These are phyloP conservation scores for Haematococcus lacustris DNA, from an alignment of 139 green algal species.

Conservation along the genomic window DNA sequence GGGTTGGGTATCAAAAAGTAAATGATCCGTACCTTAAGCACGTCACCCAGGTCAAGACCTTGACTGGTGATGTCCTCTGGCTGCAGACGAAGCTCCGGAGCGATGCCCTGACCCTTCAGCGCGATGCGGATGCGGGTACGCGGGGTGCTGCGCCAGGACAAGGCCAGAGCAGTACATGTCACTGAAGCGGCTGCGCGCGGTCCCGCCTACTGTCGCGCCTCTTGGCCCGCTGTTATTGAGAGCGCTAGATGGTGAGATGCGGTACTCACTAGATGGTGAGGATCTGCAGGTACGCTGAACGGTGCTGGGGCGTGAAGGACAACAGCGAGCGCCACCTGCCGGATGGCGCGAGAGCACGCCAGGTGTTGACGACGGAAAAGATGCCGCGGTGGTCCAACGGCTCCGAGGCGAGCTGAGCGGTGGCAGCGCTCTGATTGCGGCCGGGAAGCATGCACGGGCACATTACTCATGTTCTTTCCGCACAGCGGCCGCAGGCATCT, in stretches of 20 bases:
- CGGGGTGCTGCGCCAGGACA: constrained; percentile 17
- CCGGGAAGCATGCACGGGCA: background rate
- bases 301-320: constrained; percentile 32
- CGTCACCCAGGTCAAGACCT: constrained; percentile 51
- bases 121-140: constrained; percentile 33
- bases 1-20: too few relatives aligned
- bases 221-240: too few relatives aligned
- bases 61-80: constrained; percentile 16
- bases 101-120: constrained; percentile 47
- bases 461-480: too few relatives aligned
- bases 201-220: too few relatives aligned
- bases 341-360: constrained; percentile 20
- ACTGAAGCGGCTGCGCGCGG: too few relatives aligned
- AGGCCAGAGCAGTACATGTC: too few relatives aligned
- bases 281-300: constrained; percentile 30
- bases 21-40: constrained; percentile 18
- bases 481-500: constrained; percentile 12
- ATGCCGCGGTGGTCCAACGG: constrained; percentile 31
- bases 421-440: constrained; percentile 1
- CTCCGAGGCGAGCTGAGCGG: background rate
- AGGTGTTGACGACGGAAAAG: constrained; percentile 44
- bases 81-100: constrained; percentile 38
- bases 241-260: too few relatives aligned
- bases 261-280: constrained; percentile 30
- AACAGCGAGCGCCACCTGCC: constrained; percentile 25